Base-by-base conservation (phyloP, 257 asterid genomes). In the Lycium ferocissimum region DNA sequence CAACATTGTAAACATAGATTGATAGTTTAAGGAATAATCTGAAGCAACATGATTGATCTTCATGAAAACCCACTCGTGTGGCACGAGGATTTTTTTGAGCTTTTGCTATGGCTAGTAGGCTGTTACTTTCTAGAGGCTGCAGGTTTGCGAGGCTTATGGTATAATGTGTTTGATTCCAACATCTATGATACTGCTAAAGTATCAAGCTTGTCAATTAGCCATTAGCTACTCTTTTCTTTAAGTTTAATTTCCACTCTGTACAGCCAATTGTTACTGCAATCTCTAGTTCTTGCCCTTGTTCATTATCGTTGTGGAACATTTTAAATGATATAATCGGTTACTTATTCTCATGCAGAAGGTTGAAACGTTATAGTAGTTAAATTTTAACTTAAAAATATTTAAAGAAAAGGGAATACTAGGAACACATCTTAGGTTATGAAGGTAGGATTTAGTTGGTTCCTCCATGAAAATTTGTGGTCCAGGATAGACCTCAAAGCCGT, bases 61-160 rank as follows among this genome's bases (percentile, higher is more conserved):
- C 66, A n/a, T n/a, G 17, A 73, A 73, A 73, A 73, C 47, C 59
- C 18, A 45, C 80, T 73, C 9, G 18, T 73, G 40, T 11, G n/a
- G 57, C 58, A 45, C 8, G 15, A 73, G 57, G 59, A 22, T 45
- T 47, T n/a, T n/a, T 73, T n/a, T 73, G 80, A 73, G 80, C 59
- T 20, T 73, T 73, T 73, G 80, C 80, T 18, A n/a, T 33, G 51
- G 51, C 20, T 22, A 37, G 59, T 73, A 72, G 80, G 54, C 15
- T 72, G 57, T 71, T 43, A 47, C 80, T 43, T 72, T 72, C 14
- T 47, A 72, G 80, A 5, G 58, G 80, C 59, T n/a, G 80, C 38
- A 5, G 38, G 80, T 69, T 69, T 62, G 37, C 14, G 20, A n/a
- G 69, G 69, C 69, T 62, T 62, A 9, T 62, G 38, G 80, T 73